Evolutionary conservation across 2,329 filamentous ascomycete genomes (phyloP).

Genomic region (Alternaria tenuissima): DNA sequence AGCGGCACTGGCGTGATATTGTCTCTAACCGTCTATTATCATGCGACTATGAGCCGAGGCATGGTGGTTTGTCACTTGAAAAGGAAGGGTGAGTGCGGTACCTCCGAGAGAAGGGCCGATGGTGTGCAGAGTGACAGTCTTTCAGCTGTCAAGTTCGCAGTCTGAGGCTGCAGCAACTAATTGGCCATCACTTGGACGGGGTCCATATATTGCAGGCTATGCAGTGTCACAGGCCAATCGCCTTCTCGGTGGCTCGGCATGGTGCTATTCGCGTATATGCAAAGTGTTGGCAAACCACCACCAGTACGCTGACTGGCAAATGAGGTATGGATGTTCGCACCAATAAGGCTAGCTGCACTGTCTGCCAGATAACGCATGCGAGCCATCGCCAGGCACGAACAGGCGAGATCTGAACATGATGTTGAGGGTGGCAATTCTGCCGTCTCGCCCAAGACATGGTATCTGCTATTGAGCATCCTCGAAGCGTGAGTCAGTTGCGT

Average conservation of each 20-base stretch:
- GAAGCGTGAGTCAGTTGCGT: background rate
- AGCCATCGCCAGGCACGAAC: constrained; percentile 3
- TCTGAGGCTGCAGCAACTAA: constrained; percentile 6
- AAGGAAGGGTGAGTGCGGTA: background rate
- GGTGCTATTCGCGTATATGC: constrained; percentile 3
- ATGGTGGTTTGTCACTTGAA: background rate
- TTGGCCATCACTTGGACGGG: background rate
- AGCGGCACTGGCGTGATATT: constrained; percentile 3
- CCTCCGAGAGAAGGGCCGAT: constrained; percentile 9
- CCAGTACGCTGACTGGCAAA: constrained; percentile 2
- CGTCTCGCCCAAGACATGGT: background rate
- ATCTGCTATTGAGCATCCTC: background rate
- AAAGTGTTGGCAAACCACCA: constrained; percentile 5
- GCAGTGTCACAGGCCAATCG: constrained; percentile 4
- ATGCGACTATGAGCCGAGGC: constrained; percentile 9
- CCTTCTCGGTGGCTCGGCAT: background rate
- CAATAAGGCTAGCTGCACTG: constrained; percentile 3
- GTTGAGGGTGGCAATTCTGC: constrained; percentile 1
- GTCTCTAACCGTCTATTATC: constrained; percentile 1
- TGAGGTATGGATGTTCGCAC: constrained; percentile 3
- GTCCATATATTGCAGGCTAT: background rate
- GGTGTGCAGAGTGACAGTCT: constrained; percentile 1
- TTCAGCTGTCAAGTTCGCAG: background rate
- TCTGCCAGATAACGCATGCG: constrained; percentile 3
- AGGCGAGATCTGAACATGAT: constrained; percentile 5